Percentiles rank a stretch among this genome's conserved stretches.
Evolutionary conservation across 768 basidiomycete genomes (phyloP).

Genomic region (Leccinellum rugosiceps): DNA sequence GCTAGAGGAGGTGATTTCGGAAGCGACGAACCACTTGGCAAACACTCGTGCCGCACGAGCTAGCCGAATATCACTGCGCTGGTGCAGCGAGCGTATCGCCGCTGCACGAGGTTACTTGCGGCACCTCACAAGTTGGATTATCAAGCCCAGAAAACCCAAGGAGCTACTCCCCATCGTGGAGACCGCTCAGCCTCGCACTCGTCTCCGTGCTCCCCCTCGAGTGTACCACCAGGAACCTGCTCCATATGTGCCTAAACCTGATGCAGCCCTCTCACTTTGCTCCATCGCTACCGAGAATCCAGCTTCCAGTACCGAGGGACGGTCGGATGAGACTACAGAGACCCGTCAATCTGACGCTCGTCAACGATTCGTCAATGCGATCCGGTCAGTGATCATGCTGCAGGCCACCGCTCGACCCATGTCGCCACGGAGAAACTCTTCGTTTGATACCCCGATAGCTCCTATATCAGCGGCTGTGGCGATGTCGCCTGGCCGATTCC

Average conservation of each 20-base stretch:
- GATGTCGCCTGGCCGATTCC: constrained; percentile 31
- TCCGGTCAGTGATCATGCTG: constrained; percentile 47
- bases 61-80: constrained; percentile 24
- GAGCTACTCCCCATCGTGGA: constrained; percentile 25
- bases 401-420: constrained; percentile 32
- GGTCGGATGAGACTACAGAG: constrained; percentile 25
- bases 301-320: constrained; percentile 26
- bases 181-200: constrained; percentile 16
- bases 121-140: constrained; percentile 22
- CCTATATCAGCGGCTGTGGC: constrained; percentile 17
- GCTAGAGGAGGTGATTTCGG: constrained; percentile 44
- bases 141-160: constrained; percentile 20
- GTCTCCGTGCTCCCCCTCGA: constrained; percentile 10
- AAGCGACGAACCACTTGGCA: constrained; percentile 24
- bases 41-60: constrained; percentile 26
- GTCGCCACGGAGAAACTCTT: constrained; percentile 31
- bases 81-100: constrained; percentile 22
- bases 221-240: constrained; percentile 24
- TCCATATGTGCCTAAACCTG: constrained; percentile 17
- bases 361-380: constrained; percentile 40
- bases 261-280: constrained; percentile 23
- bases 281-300: constrained; percentile 27
- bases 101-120: constrained; percentile 21
- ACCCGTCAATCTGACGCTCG: constrained; percentile 30
- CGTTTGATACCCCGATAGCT: constrained; percentile 25